Evolutionary conservation across 495 filamentous ascomycete genomes (phyloP).

Genomic region (Penicillium herquei): DNA sequence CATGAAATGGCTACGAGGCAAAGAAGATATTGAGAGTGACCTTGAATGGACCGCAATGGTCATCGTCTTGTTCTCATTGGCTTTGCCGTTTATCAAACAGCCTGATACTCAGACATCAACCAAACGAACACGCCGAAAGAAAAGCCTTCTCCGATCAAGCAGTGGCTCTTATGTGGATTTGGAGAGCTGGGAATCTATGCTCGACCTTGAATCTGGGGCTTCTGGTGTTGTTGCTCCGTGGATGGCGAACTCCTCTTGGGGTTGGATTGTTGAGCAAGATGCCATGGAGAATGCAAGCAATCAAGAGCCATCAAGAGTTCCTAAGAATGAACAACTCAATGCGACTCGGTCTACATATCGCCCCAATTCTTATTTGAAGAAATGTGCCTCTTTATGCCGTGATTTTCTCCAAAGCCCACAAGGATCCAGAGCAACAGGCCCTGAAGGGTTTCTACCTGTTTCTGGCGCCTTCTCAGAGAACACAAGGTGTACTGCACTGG

Average conservation of each 20-base stretch:
- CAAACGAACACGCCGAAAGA: slow-evolving; percentile 46
- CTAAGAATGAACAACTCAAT: slow-evolving; percentile 22
- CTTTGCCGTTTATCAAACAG: slow-evolving; percentile 47
- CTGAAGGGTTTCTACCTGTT: slow-evolving; percentile 62
- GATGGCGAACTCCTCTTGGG: slow-evolving; percentile 67
- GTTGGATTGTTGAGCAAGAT: slow-evolving; percentile 67
- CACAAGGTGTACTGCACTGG: slow-evolving; percentile 57
- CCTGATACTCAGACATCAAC: slow-evolving; percentile 32
- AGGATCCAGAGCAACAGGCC: slow-evolving; percentile 50
- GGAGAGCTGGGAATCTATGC: slow-evolving; percentile 63
- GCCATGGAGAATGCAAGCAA: slow-evolving; percentile 38
- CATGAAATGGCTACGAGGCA: slow-evolving; percentile 62
- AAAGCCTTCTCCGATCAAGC: slow-evolving; percentile 56
- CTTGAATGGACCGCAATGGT: slow-evolving; percentile 78
- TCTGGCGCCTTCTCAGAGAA: slow-evolving; percentile 50
- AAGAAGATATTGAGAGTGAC: slow-evolving; percentile 51
- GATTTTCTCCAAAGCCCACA: slow-evolving; percentile 58
- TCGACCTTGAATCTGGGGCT: slow-evolving; percentile 55
- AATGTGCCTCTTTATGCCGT: slow-evolving; percentile 45
- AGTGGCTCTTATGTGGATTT: slow-evolving; percentile 55
- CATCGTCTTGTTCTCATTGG: slow-evolving; percentile 66
- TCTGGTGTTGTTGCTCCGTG: slow-evolving; percentile 58
- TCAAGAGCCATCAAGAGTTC: slow-evolving; percentile 16
- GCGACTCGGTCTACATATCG: slow-evolving; percentile 42
- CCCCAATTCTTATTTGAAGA: slow-evolving; percentile 42